Base-by-base conservation (phyloP, 192 early-diverging fungal genomes). In the Blastocladiella britannica region DNA sequence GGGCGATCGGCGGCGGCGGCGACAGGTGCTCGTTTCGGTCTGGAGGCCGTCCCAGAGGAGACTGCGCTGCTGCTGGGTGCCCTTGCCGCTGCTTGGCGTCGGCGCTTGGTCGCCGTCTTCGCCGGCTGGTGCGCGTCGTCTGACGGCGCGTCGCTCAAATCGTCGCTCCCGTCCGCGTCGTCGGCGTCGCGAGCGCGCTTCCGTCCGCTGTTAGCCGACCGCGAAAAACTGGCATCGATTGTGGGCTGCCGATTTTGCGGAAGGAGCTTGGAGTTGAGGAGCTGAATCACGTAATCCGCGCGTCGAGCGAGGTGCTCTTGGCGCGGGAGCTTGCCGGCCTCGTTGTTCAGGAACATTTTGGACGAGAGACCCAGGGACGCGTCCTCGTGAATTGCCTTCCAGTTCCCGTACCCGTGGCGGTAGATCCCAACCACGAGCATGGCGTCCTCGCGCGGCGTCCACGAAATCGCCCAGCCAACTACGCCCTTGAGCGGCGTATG, bases 391-490 rank as follows among this genome's bases (percentile, higher is more conserved):
- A 99, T 93, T 55, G 72, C 65, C 53, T 77, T 67, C 93, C 91
- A 96, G 57, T 76, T 83, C 15, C 93, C 91, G 69, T 89, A 93
- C 25, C 96, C 96, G 64, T 97, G 82, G 54, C 76, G 73, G 66
- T 89, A 88, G 51, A 97, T 83, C 55, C 96, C 96, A 26, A 95
- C 85, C 22, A 99, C 70, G 28, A 99, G 75, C 86, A 91, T 88
- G 23, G 93, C 77, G 65, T 99, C 96, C 62, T 99, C 96, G 47
- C 81, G 81, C 55, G 81, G 81, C 4, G 82, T 78, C 96, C 96
- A 99, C 26, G 70, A 37, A 51, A 81, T 83, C 52, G 70, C 71
- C 93, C 93, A 97, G 56, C 84, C 81, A 60, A 78, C 69, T 0
- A 89, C 87, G 26, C 78, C 75, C 69, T 95, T 95, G 25, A 91